These are phyloP conservation scores for Spathaspora sp. DNA, from an alignment of 1,139 yeast species.

Conservation along the genomic window DNA sequence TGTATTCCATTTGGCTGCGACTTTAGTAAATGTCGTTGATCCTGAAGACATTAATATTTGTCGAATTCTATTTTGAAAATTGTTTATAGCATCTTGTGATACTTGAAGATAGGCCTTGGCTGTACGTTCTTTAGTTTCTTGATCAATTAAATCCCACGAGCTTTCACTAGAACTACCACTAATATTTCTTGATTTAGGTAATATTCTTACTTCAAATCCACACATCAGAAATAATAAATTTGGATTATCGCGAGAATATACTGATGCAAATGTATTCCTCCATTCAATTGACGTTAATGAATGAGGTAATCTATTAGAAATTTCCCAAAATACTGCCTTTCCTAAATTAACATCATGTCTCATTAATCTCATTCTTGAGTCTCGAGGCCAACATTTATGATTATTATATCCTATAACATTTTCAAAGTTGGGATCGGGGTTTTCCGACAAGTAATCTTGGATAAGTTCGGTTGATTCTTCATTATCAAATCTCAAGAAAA, in stretches of 20 bases:
- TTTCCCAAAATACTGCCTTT: conserved; percentile 90
- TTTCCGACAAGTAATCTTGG: conserved; percentile 73
- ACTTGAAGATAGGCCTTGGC: conserved; percentile 90
- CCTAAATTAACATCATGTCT: conserved; percentile 92
- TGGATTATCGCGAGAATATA: conserved; percentile 87
- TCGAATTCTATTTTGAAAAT: conserved; percentile 79
- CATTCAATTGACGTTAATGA: conserved; percentile 74
- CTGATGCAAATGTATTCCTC: conserved; percentile 83
- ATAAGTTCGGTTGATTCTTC: conserved; percentile 75
- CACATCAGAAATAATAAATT: conserved; percentile 87
- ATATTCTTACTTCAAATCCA: conserved; percentile 89
- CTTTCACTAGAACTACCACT: conserved; percentile 64
- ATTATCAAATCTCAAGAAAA: conserved; percentile 72
- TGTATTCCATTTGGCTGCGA: conserved; percentile 96
- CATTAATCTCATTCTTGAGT: conserved; percentile 85
- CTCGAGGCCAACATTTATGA: conserved; percentile 94
- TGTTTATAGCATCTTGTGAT: conserved; percentile 72
- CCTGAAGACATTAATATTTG: conserved; percentile 96
- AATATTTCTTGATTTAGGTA: conserved; percentile 64
- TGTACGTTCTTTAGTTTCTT: conserved; percentile 75
- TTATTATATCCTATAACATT: conserved; percentile 86
- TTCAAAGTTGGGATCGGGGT: conserved; percentile 91
- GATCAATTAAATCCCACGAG: conserved; percentile 85
- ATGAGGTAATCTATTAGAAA: conserved; percentile 73
- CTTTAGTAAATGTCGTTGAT: conserved; percentile 90